Percentiles rank a stretch among this genome's conserved stretches.
These are phyloP conservation scores for Durio zibethinus DNA, from an alignment of 345 rosid genomes.

Conservation along the genomic window DNA sequence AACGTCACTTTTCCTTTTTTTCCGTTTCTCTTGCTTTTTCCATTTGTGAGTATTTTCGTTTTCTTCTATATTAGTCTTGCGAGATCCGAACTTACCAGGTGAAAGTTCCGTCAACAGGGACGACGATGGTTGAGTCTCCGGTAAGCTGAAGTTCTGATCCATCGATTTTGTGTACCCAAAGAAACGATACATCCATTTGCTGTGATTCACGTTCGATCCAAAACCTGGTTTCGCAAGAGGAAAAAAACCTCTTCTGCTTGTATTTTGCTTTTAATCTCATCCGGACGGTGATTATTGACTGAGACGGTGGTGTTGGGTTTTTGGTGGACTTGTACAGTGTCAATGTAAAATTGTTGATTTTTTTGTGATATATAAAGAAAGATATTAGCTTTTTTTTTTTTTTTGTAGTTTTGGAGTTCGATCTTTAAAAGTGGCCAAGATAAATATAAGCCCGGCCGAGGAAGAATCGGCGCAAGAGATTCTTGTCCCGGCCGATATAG, in stretches of 20 bases:
- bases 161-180: background rate
- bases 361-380: background rate
- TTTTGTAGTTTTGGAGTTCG: background rate
- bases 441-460: conserved; percentile 61
- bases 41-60: too few relatives aligned
- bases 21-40: background rate
- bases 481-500: conserved; percentile 62
- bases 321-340: background rate
- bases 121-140: conserved; percentile 20
- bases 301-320: background rate
- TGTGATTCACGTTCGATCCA: conserved; percentile 13
- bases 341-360: background rate
- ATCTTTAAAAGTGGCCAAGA: conserved; percentile 37
- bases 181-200: conserved; percentile 25
- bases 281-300: background rate
- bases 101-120: conserved; percentile 14
- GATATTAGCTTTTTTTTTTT: background rate
- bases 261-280: background rate
- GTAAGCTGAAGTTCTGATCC: conserved; percentile 12
- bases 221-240: conserved; percentile 16
- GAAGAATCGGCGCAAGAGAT: conserved; percentile 48
- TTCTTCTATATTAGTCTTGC: too few relatives aligned
- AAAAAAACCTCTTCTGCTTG: conserved; percentile 1
- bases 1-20: background rate
- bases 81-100: conserved; percentile 22